Evolutionary conservation across 2,329 filamentous ascomycete species (phyloP).

Genomic region (Aspergillaceae sp.): DNA sequence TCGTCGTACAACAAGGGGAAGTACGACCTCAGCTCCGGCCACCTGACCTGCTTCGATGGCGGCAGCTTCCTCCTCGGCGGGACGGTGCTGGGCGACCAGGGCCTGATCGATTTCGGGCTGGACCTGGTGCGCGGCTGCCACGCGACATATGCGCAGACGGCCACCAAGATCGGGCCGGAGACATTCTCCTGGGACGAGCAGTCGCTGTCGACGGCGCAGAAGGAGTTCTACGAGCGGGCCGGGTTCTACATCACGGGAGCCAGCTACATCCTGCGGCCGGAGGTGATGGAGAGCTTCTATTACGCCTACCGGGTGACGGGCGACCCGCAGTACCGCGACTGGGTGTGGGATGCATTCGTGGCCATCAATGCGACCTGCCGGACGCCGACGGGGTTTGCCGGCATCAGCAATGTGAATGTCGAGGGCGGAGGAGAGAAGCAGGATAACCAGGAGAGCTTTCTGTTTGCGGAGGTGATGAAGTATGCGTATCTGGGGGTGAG

Average conservation of each 20-base stretch:
- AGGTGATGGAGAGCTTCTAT: conserved; percentile 77
- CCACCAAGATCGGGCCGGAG: conserved; percentile 71
- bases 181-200: conserved; percentile 55
- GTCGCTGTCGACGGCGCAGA: conserved; percentile 38
- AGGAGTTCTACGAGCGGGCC: conserved; percentile 53
- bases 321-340: conserved; percentile 66
- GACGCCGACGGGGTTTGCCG: conserved; percentile 58
- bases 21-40: conserved; percentile 32
- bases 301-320: conserved; percentile 78
- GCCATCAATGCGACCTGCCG: conserved; percentile 57
- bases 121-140: conserved; percentile 63
- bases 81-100: conserved; percentile 54
- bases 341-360: conserved; percentile 71
- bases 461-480: conserved; percentile 82
- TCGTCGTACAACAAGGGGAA: conserved; percentile 29
- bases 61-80: conserved; percentile 81
- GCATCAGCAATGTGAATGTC: conserved; percentile 58
- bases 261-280: conserved; percentile 63
- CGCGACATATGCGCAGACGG: conserved; percentile 60
- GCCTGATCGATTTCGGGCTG: conserved; percentile 68
- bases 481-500: conserved; percentile 68
- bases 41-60: conserved; percentile 70
- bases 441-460: conserved; percentile 78
- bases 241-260: conserved; percentile 63
- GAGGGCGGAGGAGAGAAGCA: conserved; percentile 51